phyloP scores from a whole-genome alignment of 2,329 filamentous ascomycete species.

The Cercospora citrullina region DNA sequence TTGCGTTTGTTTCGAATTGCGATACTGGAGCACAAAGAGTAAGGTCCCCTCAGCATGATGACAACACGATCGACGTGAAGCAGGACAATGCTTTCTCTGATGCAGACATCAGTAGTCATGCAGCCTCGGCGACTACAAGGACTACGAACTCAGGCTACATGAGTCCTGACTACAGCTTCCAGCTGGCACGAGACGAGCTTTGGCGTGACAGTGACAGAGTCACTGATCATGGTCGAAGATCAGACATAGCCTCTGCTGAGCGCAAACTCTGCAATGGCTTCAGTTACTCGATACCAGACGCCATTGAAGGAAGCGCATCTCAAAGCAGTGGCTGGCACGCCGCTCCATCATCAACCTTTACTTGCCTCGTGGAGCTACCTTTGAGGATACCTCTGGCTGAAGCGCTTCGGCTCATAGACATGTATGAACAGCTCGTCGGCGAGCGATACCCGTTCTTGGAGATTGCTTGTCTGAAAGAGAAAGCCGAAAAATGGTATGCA shows the following conservation, averaged over 20 bases:
- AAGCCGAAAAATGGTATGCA: background rate
- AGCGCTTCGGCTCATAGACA: background rate
- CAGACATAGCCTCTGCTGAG: background rate
- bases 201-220: background rate
- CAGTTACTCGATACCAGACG: background rate
- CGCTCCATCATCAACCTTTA: background rate
- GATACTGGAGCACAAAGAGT: background rate
- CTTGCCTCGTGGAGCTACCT: background rate
- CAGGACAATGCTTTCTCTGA: background rate
- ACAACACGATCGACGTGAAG: background rate
- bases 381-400: background rate
- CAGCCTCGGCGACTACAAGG: background rate
- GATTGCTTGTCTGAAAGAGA: background rate
- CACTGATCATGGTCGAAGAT: background rate
- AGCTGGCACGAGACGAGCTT: background rate
- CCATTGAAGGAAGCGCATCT: background rate
- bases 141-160: background rate
- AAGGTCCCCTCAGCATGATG: background rate
- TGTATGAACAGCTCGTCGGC: background rate
- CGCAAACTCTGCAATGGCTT: background rate
- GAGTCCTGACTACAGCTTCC: constrained; percentile 2
- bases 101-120: background rate
- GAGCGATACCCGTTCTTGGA: background rate
- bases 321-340: background rate
- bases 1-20: background rate